Evolutionary conservation across 164 flowering plant genomes (phyloP).

Genomic region (Berberis vulgaris): DNA sequence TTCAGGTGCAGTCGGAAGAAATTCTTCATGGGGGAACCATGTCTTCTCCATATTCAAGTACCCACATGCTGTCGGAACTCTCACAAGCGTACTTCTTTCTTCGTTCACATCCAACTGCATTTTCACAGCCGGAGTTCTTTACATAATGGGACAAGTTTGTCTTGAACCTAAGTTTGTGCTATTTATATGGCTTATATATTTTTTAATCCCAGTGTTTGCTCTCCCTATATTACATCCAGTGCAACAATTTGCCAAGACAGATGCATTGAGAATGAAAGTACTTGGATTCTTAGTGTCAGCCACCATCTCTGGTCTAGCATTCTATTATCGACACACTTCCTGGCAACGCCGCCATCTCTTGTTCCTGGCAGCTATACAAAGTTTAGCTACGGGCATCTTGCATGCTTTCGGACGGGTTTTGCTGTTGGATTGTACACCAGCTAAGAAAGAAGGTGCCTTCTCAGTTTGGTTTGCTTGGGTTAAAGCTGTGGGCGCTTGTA

Average conservation of each 20-base stretch:
- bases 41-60: conserved; percentile 27
- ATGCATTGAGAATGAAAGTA: conserved; percentile 48
- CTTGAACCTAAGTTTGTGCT: conserved; percentile 21
- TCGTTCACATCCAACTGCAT: conserved; percentile 45
- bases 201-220: conserved; percentile 38
- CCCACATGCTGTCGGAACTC: conserved; percentile 44
- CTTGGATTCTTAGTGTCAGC: conserved; percentile 37
- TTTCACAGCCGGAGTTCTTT: conserved; percentile 43
- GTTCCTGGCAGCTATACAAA: conserved; percentile 30
- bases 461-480: conserved; percentile 51
- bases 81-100: conserved; percentile 30
- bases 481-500: conserved; percentile 32
- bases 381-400: conserved; percentile 37
- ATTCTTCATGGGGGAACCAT: conserved; percentile 6
- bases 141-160: conserved; percentile 38
- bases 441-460: conserved; percentile 49
- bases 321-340: conserved; percentile 16
- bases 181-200: conserved; percentile 43
- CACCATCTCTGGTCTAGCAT: conserved; percentile 37
- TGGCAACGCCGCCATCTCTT: conserved; percentile 32
- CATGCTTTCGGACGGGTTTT: conserved; percentile 52
- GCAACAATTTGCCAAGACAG: conserved; percentile 33
- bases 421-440: conserved; percentile 50
- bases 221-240: conserved; percentile 45
- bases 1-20: neutral